phyloP scores from a whole-genome alignment of 2,329 filamentous ascomycete genomes.

The Colletotrichum truncatum region DNA sequence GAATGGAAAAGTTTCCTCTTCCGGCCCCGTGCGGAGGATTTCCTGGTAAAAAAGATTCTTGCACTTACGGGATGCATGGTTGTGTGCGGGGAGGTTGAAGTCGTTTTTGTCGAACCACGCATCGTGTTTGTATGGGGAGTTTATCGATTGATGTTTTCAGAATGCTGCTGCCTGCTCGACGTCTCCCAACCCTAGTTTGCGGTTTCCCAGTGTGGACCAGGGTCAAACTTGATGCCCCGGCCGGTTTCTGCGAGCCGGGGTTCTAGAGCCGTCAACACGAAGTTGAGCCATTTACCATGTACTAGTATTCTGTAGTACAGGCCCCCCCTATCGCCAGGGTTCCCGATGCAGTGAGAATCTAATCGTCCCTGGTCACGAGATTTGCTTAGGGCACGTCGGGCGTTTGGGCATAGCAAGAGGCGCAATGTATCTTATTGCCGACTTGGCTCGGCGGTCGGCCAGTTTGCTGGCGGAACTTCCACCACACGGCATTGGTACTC shows the following conservation, averaged over 20 bases:
- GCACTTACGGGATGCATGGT: background rate
- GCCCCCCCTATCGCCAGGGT: background rate
- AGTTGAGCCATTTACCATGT: background rate
- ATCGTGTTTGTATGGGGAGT: background rate
- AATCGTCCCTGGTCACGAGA: background rate
- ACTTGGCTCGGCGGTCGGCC: too few relatives aligned
- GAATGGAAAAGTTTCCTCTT: background rate
- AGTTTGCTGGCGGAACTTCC: too few relatives aligned
- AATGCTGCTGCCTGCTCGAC: conserved; percentile 13
- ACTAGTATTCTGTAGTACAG: too few relatives aligned
- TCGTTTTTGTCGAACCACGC: background rate
- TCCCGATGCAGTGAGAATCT: background rate
- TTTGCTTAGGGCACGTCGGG: background rate
- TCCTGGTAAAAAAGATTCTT: background rate
- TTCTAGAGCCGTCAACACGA: background rate
- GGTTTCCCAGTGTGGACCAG: background rate
- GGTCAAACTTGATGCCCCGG: background rate
- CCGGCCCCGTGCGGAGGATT: background rate
- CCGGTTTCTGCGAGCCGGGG: background rate
- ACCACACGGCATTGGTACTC: too few relatives aligned
- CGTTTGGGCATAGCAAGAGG: too few relatives aligned
- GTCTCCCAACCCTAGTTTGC: background rate
- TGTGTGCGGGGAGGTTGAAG: background rate
- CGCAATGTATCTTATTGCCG: too few relatives aligned
- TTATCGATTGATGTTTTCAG: background rate